phyloP scores from a whole-genome alignment of 2,329 filamentous ascomycete species.

The Talaromyces sp. region DNA sequence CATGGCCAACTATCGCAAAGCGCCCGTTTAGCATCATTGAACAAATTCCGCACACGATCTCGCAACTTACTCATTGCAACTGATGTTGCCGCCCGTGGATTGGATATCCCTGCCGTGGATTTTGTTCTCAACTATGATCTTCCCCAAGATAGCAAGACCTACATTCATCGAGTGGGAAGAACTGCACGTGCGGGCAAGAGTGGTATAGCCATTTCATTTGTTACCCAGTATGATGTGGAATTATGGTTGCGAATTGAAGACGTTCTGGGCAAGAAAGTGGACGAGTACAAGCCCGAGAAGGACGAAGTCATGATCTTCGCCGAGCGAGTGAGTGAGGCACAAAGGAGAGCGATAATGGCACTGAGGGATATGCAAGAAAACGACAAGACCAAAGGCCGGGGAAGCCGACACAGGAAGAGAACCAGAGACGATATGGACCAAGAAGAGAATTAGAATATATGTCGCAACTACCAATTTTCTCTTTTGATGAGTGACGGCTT shows the following conservation, averaged over 20 bases:
- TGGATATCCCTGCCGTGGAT: slow-evolving; percentile 87
- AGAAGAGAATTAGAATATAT: slow-evolving; percentile 59
- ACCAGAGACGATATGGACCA: slow-evolving; percentile 65
- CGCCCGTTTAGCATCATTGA: slow-evolving; percentile 78
- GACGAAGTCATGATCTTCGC: slow-evolving; percentile 83
- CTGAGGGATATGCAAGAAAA: slow-evolving; percentile 77
- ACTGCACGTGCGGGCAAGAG: slow-evolving; percentile 83
- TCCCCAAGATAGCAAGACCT: slow-evolving; percentile 80
- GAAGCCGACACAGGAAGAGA: slow-evolving; percentile 47
- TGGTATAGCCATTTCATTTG: slow-evolving; percentile 71
- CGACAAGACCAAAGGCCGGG: slow-evolving; percentile 48
- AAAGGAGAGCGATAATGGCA: slow-evolving; percentile 69
- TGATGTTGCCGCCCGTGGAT: slow-evolving; percentile 82
- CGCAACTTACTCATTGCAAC: slow-evolving; percentile 77
- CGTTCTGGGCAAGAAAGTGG: slow-evolving; percentile 70
- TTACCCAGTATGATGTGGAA: slow-evolving; percentile 85
- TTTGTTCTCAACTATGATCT: slow-evolving; percentile 82
- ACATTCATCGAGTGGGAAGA: slow-evolving; percentile 82
- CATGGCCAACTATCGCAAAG: slow-evolving; percentile 90
- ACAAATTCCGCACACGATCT: slow-evolving; percentile 79
- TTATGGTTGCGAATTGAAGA: slow-evolving; percentile 76
- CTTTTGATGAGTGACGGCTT: neutral
- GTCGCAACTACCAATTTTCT: neutral
- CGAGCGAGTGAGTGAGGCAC: slow-evolving; percentile 73
- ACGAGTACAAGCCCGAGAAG: slow-evolving; percentile 63